Percentiles rank a stretch among this genome's conserved stretches.
phyloP scores from a whole-genome alignment of 1,139 yeast species.

The Scheffersomyces segobiensis region DNA sequence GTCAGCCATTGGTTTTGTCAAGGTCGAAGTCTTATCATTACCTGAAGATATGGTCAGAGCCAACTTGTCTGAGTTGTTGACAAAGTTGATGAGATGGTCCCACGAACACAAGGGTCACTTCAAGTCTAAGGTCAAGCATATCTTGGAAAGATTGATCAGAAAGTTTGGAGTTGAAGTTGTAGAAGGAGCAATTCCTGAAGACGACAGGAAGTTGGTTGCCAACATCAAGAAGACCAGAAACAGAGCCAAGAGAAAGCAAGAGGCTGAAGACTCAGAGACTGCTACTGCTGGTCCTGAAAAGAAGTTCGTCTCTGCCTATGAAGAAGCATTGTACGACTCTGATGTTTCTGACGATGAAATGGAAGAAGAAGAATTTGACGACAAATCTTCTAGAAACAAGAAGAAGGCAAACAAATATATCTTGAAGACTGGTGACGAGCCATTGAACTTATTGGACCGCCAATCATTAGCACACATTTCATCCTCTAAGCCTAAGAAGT shows the following conservation, averaged over 20 bases:
- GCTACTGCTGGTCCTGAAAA: conserved; percentile 28
- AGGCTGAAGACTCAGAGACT: conserved; percentile 27
- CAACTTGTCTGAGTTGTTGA: conserved; percentile 64
- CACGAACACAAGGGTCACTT: conserved; percentile 96
- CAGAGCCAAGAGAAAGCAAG: conserved; percentile 76
- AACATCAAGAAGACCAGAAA: conserved; percentile 86
- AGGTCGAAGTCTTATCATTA: conserved; percentile 81
- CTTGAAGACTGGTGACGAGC: conserved; percentile 67
- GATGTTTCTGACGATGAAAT: conserved; percentile 51
- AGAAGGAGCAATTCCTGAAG: conserved; percentile 82
- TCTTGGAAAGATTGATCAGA: conserved; percentile 85
- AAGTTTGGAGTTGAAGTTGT: conserved; percentile 83
- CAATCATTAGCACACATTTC: conserved; percentile 85
- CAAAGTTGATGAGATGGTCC: conserved; percentile 84
- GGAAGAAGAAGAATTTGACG: conserved; percentile 33
- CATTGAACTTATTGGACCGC: conserved; percentile 85
- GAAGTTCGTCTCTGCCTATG: conserved; percentile 79
- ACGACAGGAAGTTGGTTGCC: conserved; percentile 75
- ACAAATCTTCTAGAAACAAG: conserved; percentile 18
- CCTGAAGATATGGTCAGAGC: conserved; percentile 78
- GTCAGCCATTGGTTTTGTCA: conserved; percentile 91
- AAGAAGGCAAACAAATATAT: conserved; percentile 62
- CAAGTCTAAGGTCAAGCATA: conserved; percentile 88
- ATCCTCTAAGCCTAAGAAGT: conserved; percentile 73
- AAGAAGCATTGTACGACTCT: conserved; percentile 70